Conservation (phyloP, 1,284 basidiomycete genomes). For the Phylloboletellus chloephorus region DNA sequence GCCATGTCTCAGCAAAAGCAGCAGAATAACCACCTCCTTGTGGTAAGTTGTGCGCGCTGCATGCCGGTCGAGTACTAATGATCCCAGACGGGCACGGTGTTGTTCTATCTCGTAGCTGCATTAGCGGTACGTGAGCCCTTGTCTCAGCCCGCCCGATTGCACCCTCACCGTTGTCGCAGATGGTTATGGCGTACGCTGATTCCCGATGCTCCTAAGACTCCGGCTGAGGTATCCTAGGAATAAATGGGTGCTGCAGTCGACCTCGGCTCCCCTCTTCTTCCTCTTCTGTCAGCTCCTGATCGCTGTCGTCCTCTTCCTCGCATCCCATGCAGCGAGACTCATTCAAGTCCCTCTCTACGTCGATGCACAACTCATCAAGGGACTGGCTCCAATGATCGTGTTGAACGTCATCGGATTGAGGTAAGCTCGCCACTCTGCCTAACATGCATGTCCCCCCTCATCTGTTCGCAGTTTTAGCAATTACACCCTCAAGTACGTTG, state of each 20-base stretch:
- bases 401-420: constrained; percentile 78
- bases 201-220: constrained; percentile 3
- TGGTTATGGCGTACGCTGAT: constrained; percentile 68
- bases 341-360: constrained; percentile 58
- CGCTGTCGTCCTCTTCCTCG: constrained; percentile 68
- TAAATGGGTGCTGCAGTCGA: constrained; percentile 73
- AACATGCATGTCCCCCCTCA: not conserved
- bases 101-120: constrained; percentile 78
- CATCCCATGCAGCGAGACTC: constrained; percentile 56
- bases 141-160: not conserved
- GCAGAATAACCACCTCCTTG: constrained; percentile 29
- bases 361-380: constrained; percentile 59
- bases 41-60: constrained; percentile 20
- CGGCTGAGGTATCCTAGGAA: constrained; percentile 44
- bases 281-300: constrained; percentile 76
- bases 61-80: constrained; percentile 8
- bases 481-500: constrained; percentile 86
- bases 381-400: constrained; percentile 65
- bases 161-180: constrained; percentile 40
- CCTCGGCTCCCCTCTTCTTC: constrained; percentile 76
- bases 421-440: constrained; percentile 35
- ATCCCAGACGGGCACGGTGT: constrained; percentile 56
- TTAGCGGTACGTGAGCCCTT: constrained; percentile 57
- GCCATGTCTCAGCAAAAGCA: constrained; percentile 29
- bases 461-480: constrained; percentile 66